phyloP scores from a whole-genome alignment of 805 yeast species.

The Metschnikowia colocasiae region DNA sequence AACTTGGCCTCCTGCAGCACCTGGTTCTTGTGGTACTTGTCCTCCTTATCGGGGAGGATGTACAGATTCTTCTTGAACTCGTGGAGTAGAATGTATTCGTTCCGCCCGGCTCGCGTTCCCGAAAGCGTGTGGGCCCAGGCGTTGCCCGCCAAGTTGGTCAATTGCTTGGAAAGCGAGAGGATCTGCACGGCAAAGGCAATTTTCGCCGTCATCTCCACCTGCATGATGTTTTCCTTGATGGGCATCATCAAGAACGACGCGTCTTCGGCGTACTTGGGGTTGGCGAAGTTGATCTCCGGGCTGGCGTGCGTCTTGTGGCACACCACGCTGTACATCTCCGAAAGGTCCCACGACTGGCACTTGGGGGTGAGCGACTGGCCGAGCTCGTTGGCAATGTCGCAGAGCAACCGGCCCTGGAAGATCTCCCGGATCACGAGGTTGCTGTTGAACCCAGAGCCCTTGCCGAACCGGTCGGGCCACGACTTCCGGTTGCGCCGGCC shows the following conservation, averaged over 20 bases:
- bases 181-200: slow-evolving; percentile 82
- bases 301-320: slow-evolving; percentile 61
- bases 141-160: slow-evolving; percentile 93
- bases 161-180: slow-evolving; percentile 81
- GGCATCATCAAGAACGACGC: slow-evolving; percentile 66
- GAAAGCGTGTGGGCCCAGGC: slow-evolving; percentile 94
- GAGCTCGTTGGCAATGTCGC: slow-evolving; percentile 92
- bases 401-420: slow-evolving; percentile 78
- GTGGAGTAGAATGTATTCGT: slow-evolving; percentile 87
- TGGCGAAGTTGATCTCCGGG: slow-evolving; percentile 70
- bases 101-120: slow-evolving; percentile 95
- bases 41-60: slow-evolving; percentile 84
- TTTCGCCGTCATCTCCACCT: slow-evolving; percentile 69
- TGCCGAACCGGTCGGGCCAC: slow-evolving; percentile 75
- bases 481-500: slow-evolving; percentile 76
- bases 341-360: slow-evolving; percentile 91
- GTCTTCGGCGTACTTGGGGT: slow-evolving; percentile 62
- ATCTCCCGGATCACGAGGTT: slow-evolving; percentile 62
- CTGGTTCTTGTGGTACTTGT: slow-evolving; percentile 35
- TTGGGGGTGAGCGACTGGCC: slow-evolving; percentile 89
- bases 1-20: slow-evolving; percentile 32
- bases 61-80: slow-evolving; percentile 79
- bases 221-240: slow-evolving; percentile 60
- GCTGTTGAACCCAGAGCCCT: slow-evolving; percentile 46
- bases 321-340: slow-evolving; percentile 84